These are phyloP conservation scores for Penicillium nordicum DNA, from an alignment of 2,329 filamentous ascomycete species.

Conservation along the genomic window DNA sequence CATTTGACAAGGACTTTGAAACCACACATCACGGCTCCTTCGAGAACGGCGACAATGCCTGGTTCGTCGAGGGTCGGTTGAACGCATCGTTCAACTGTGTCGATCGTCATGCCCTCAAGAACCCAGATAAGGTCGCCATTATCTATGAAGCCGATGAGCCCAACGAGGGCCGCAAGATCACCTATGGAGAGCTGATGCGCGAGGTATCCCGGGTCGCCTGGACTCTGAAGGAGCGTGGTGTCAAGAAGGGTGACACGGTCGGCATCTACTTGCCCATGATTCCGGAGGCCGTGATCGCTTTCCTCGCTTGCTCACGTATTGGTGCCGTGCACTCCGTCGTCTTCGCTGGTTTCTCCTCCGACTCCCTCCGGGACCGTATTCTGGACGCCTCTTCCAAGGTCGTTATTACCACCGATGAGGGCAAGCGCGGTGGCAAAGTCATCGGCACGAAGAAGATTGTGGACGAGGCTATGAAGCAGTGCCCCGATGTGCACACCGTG, in stretches of 20 bases:
- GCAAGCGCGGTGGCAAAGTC: slow-evolving; percentile 93
- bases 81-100: slow-evolving; percentile 98
- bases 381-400: slow-evolving; percentile 87
- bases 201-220: slow-evolving; percentile 86
- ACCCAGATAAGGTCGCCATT: slow-evolving; percentile 90
- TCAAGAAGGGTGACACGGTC: slow-evolving; percentile 94
- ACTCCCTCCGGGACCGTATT: slow-evolving; percentile 92
- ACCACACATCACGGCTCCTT: slow-evolving; percentile 80
- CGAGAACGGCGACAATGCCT: slow-evolving; percentile 76
- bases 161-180: slow-evolving; percentile 79
- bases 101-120: slow-evolving; percentile 91
- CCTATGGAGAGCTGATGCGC: slow-evolving; percentile 87
- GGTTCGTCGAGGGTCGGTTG: slow-evolving; percentile 90
- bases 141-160: slow-evolving; percentile 98
- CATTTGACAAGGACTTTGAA: slow-evolving; percentile 88
- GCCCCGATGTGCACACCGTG: slow-evolving; percentile 78
- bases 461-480: slow-evolving; percentile 94
- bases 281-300: slow-evolving; percentile 86
- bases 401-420: slow-evolving; percentile 95
- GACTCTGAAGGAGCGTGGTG: slow-evolving; percentile 90
- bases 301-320: slow-evolving; percentile 87
- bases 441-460: slow-evolving; percentile 99
- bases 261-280: slow-evolving; percentile 99
- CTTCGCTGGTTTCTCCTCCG: slow-evolving; percentile 95
- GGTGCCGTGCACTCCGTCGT: slow-evolving; percentile 96